Percentiles rank a stretch among this genome's conserved stretches.
phyloP scores from a whole-genome alignment of 257 asterid species.

The Anisodus acutangulus region DNA sequence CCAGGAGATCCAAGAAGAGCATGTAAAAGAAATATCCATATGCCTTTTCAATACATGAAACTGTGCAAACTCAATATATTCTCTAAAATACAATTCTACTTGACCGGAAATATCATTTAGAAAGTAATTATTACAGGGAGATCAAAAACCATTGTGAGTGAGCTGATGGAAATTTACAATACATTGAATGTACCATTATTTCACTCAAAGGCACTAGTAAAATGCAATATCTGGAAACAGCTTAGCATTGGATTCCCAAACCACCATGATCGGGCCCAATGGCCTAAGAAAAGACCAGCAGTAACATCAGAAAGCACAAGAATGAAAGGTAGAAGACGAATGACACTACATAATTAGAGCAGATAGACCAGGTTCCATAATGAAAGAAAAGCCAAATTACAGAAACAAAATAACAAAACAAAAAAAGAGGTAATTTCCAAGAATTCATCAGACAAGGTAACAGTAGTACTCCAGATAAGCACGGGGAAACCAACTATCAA shows the following conservation, averaged over 20 bases:
- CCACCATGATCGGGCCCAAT: background rate
- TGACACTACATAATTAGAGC: background rate
- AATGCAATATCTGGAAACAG: constrained; percentile 1
- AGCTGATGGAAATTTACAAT: background rate
- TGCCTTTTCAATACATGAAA: constrained; percentile 16
- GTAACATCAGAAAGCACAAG: constrained; percentile 31
- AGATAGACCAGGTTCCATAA: constrained; percentile 16
- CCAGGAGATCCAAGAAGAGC: background rate
- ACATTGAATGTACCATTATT: background rate
- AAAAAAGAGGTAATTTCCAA: background rate
- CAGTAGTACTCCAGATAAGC: background rate
- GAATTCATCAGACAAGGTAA: background rate
- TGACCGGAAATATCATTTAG: background rate
- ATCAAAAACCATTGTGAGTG: background rate
- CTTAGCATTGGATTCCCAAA: constrained; percentile 20
- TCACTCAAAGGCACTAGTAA: background rate
- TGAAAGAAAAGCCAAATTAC: constrained; percentile 20
- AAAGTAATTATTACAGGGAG: background rate
- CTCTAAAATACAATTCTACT: background rate
- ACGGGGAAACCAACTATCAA: background rate
- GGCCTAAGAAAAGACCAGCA: constrained; percentile 13
- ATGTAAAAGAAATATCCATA: background rate
- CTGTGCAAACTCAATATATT: background rate
- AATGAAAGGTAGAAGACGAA: constrained; percentile 27
- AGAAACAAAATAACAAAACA: background rate